Base-by-base conservation (phyloP, 805 yeast genomes). In the Wickerhamiella azyma region DNA sequence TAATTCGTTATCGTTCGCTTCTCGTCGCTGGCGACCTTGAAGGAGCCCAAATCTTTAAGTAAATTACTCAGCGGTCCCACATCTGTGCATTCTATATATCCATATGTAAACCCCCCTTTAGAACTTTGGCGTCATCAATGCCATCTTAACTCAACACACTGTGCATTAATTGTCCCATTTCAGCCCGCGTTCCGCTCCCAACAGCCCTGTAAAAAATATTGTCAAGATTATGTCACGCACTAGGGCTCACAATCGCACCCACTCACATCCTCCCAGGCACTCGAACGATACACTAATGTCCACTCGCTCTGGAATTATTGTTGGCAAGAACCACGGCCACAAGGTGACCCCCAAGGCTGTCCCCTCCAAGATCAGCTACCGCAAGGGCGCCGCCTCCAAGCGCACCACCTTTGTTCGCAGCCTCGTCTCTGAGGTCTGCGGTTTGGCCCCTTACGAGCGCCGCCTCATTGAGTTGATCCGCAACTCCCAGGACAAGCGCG, bases 401-500 rank as follows among this genome's bases (percentile, higher is more conserved):
- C 86, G 96, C 81, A 78, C 97, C 63, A 75, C 75, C 52, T 94
- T 92, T 67, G 99, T 94, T 67, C 83, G 98, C 74, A 77, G 81
- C 66, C 75, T 92, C 56, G 94, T 92, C 71, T 80, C 81, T 70
- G 99, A 92, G 77, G 96, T 92, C 64, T 75, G 94, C 62, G 98
- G 98, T 71, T 79, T 92, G 68, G 96, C 99, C 59, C 98, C 99
- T 75, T 92, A 92, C 74, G 99, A 92, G 79, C 88, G 96, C 80
- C 88, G 99, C 77, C 81, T 92, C 70, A 83, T 94, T 67, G 99
- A 92, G 77, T 80, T 92, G 76, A 79, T 92, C 82, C 92, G 98
- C 81, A 92, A 94, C 78, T 88, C 96, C 70, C 95, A 96, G 81
- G 99, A 92, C 77, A 92, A 92, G 94, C 92, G 97, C 79, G 98